Conservation (phyloP, 768 basidiomycete genomes). For the Cystoderma amianthinum region DNA sequence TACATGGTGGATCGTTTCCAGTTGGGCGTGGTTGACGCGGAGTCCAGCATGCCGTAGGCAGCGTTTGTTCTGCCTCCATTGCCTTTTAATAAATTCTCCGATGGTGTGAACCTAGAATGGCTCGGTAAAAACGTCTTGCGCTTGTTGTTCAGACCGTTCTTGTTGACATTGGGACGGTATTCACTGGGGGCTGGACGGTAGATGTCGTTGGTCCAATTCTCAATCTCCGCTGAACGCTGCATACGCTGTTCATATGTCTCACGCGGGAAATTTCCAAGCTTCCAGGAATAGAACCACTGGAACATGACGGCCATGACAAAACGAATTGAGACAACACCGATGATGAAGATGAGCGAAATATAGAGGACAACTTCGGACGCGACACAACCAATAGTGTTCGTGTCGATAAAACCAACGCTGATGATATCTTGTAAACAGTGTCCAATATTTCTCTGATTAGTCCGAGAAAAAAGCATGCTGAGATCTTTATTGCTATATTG, state of each 20-base stretch:
- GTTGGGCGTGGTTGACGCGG: conserved; percentile 29
- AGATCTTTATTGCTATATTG: conserved; percentile 81
- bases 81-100: conserved; percentile 53
- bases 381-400: conserved; percentile 90
- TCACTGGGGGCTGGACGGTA: conserved; percentile 88
- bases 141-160: conserved; percentile 59
- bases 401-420: conserved; percentile 91
- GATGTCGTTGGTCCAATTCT: conserved; percentile 95
- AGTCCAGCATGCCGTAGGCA: conserved; percentile 61
- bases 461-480: conserved; percentile 78
- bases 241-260: conserved; percentile 93
- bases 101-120: conserved; percentile 68
- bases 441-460: conserved; percentile 58
- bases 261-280: conserved; percentile 85
- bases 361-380: conserved; percentile 93
- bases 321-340: conserved; percentile 91
- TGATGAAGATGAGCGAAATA: conserved; percentile 93
- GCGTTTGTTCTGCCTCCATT: conserved; percentile 49
- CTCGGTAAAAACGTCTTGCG: conserved; percentile 61
- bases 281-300: conserved; percentile 97
- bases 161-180: conserved; percentile 84
- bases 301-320: conserved; percentile 97
- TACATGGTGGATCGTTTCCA: conserved; percentile 59
- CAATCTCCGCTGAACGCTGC: conserved; percentile 85
- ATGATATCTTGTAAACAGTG: conserved; percentile 83